Evolutionary conservation across 2,329 filamentous ascomycete species (phyloP), one percentile per base, ranked within the genome.

Genomic region (Aspergillus sclerotialis): DNA sequence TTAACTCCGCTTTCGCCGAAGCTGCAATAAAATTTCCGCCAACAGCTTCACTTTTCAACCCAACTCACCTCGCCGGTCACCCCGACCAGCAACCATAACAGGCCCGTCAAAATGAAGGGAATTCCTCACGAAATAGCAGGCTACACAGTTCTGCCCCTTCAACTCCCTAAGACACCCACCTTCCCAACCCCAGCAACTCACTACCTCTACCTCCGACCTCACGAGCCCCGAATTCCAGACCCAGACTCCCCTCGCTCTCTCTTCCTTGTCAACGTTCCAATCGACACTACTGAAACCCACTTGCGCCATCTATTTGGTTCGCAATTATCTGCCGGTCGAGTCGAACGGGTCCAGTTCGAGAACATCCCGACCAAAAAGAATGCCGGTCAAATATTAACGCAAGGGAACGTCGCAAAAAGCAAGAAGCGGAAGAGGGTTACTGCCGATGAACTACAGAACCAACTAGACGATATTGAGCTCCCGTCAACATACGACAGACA

Each of bases 261-360:
- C 12, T 98, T 94, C 63, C 58, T 94, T n/a, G 84, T 89, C 44
- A 96, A 98, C 52, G 67, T 93, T 1, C 92, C 92, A 5, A 71
- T 82, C 43, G 89, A 95, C 55, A 81, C 86, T 39, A 93, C 86
- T 4, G 80, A 86, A 37, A 60, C 70, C 1, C 84, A 89, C 50
- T 72, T 96, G 27, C 80, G 86, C 28, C 71, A 79, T 27, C 66
- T 96, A 0, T 93, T 96, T 48, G 67, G 76, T 1, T 69, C 73
- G 1, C 75, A 93, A 11, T 72, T 95, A 0, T 83, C 85, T 7
- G 79, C 82, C 0, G 84, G 84, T 3, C 74, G 83, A 30, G 83
- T 96, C 30, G 86, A 94, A 59, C 71, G 68, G 33, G 82, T 93
- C 4, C 67, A 73, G 0, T 95, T 96, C 44, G 82, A 88, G 44